Evolutionary conservation across 78 protist species (phyloP), one percentile per base, ranked within the genome.

Genomic region (Polysphondylium violaceum): DNA sequence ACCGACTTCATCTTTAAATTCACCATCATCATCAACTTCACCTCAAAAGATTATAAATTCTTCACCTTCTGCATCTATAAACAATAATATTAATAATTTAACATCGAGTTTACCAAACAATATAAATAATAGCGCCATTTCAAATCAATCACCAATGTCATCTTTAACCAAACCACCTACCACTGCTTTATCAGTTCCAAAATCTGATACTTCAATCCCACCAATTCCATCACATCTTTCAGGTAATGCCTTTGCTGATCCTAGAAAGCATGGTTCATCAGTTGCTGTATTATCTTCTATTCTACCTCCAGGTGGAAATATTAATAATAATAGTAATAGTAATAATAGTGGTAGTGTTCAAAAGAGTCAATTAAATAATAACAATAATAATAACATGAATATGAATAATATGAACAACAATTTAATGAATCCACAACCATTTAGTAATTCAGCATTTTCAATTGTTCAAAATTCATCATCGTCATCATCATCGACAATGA

Each of bases 201-300:
- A 51, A 38, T 53, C 83, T 38, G 83, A 69, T n/a, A 55, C 36
- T 9, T 25, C 43, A 9, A 83, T 83, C 58, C 91, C 63, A 38
- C 79, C 91, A 21, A 83, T 83, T 43, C 91, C 91, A 59, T 60
- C 33, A 69, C 91, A 83, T 44, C 35, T 69, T 5, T 41, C 40
- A 27, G 78, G 76, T 61, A 69, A 67, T 36, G 58, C 91, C n/a
- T 83, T 83, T 69, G 91, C 91, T 23, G 76, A 83, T 16, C 91
- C 91, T 58, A 83, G 51, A 19, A 83, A 83, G 31, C 79, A 83
- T n/a, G n/a, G n/a, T 31, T 72, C 74, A 1, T 33, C 53, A 4
- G 35, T 51, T 9, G 88, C 75, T 0, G 11, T 41, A 14, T 47
- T 78, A 31, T n/a, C 60, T 0, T 78, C 88, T 12, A 47, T 78